Percentiles rank a stretch among this genome's conserved stretches.
These are phyloP conservation scores for Didymellaceae sp. DNA, from an alignment of 2,329 filamentous ascomycete genomes.

Conservation along the genomic window DNA sequence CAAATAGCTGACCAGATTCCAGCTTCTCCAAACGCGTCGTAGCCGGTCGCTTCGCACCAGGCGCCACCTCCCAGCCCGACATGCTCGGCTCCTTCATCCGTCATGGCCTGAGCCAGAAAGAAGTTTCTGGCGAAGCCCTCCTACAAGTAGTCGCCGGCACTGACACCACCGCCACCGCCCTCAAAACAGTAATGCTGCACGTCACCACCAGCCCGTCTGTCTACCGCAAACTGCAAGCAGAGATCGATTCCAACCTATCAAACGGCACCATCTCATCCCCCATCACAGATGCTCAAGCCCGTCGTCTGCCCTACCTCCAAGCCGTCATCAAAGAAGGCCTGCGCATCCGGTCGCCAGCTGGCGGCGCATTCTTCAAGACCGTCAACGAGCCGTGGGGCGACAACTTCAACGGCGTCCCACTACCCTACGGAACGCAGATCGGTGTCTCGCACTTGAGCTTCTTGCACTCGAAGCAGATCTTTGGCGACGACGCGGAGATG, in stretches of 20 bases:
- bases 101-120: conserved; percentile 50
- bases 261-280: conserved; percentile 49
- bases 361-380: conserved; percentile 45
- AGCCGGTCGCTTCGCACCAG: conserved; percentile 55
- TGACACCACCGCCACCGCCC: conserved; percentile 62
- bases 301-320: conserved; percentile 36
- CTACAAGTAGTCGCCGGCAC: conserved; percentile 61
- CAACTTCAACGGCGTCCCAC: conserved; percentile 26
- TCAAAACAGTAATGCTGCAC: conserved; percentile 60
- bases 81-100: conserved; percentile 61
- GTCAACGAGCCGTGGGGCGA: conserved; percentile 32
- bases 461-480: conserved; percentile 22
- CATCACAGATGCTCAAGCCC: conserved; percentile 36
- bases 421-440: conserved; percentile 35
- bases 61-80: conserved; percentile 52
- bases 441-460: conserved; percentile 17
- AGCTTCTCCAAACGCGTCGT: conserved; percentile 55
- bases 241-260: conserved; percentile 51
- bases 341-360: conserved; percentile 31
- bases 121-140: conserved; percentile 53
- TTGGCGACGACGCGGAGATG: conserved; percentile 25
- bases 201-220: conserved; percentile 57
- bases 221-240: conserved; percentile 51
- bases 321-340: conserved; percentile 42
- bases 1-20: not conserved